Conservation (phyloP, 495 filamentous ascomycete genomes). For the Daldinia decipiens region DNA sequence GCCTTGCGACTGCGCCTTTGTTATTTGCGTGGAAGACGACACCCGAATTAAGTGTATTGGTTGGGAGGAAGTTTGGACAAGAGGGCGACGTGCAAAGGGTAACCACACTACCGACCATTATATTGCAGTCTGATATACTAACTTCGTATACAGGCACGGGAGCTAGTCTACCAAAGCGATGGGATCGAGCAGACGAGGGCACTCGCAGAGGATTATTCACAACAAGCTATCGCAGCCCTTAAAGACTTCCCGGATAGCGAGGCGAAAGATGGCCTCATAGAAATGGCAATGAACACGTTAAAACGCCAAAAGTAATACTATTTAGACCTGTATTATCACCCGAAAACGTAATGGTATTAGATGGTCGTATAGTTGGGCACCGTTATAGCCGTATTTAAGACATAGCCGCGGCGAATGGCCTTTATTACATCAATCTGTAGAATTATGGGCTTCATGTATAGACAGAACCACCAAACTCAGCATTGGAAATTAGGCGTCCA, state of each 20-base stretch:
- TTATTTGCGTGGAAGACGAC: constrained; percentile 96
- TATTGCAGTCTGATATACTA: constrained; percentile 6
- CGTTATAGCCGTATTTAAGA: constrained; percentile 16
- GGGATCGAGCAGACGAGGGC: constrained; percentile 90
- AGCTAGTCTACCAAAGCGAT: constrained; percentile 81
- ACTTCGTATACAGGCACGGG: constrained; percentile 71
- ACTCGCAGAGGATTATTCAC: constrained; percentile 88
- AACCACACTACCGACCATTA: constrained; percentile 43
- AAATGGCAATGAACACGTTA: constrained; percentile 93
- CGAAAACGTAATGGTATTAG: constrained; percentile 9
- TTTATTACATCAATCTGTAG: constrained; percentile 32
- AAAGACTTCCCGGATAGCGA: constrained; percentile 86
- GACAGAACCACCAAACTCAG: constrained; percentile 42
- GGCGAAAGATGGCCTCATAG: constrained; percentile 87
- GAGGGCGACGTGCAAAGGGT: constrained; percentile 88
- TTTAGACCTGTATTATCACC: constrained; percentile 36
- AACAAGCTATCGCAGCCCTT: constrained; percentile 87
- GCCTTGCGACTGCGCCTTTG: constrained; percentile 93
- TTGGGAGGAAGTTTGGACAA: constrained; percentile 86
- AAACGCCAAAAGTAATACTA: constrained; percentile 79
- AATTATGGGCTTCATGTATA: constrained; percentile 31
- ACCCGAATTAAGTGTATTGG: constrained; percentile 83
- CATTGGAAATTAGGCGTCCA: constrained; percentile 14
- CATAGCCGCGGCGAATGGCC: constrained; percentile 1
- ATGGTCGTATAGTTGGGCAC: not conserved